These are phyloP conservation scores for Trichophyton verrucosum DNA, from an alignment of 2,329 filamentous ascomycete species.

Conservation along the genomic window DNA sequence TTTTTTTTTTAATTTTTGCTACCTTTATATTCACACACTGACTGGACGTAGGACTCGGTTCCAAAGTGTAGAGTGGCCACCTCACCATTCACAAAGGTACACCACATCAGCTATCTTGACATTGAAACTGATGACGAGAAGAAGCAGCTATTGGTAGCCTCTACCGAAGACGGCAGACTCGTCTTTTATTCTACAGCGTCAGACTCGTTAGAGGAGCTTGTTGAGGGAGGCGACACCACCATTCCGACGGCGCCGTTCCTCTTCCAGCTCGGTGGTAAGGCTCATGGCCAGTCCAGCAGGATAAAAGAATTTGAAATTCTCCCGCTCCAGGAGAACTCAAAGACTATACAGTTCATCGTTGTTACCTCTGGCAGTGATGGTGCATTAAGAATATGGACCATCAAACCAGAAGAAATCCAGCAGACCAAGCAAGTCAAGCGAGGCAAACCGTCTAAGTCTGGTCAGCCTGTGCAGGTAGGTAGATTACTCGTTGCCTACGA, in stretches of 20 bases:
- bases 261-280: constrained; percentile 66
- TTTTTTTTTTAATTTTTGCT: not conserved
- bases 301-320: constrained; percentile 82
- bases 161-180: constrained; percentile 82
- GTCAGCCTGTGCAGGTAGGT: constrained; percentile 39
- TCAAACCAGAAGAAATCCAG: constrained; percentile 31
- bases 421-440: constrained; percentile 11
- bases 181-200: constrained; percentile 51
- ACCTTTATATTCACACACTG: not conserved
- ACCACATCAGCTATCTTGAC: constrained; percentile 62
- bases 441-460: constrained; percentile 7
- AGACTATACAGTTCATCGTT: constrained; percentile 41
- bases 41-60: constrained; percentile 52
- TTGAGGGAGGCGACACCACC: constrained; percentile 38
- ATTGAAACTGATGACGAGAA: constrained; percentile 33
- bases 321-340: constrained; percentile 24
- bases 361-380: constrained; percentile 77
- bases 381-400: constrained; percentile 62
- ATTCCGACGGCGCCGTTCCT: constrained; percentile 50
- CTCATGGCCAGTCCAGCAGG: constrained; percentile 53
- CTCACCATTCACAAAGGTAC: constrained; percentile 61
- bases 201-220: constrained; percentile 17
- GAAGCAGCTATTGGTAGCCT: constrained; percentile 51
- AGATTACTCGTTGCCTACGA: constrained; percentile 63
- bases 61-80: constrained; percentile 63